A percentile compares a stretch with the other conserved stretches of the same genome.
phyloP scores from a whole-genome alignment of 2,329 filamentous ascomycete species.

The Knoxdaviesia proteae region DNA sequence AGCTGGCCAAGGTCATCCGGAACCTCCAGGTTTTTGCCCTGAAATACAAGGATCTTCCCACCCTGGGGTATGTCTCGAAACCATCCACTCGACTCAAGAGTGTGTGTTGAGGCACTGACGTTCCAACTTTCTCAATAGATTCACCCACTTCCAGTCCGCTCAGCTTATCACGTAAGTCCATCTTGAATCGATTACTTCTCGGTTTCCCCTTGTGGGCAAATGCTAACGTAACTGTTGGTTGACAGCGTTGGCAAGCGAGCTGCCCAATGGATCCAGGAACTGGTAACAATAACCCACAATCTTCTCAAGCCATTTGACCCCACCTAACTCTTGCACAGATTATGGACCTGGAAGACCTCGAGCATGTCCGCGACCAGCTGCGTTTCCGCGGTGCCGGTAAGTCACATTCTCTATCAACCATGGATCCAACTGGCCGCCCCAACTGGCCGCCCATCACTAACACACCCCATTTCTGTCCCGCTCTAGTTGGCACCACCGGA shows the following conservation, averaged over 20 bases:
- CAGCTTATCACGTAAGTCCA: constrained; percentile 16
- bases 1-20: constrained; percentile 57
- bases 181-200: not conserved
- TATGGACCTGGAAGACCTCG: constrained; percentile 48
- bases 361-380: constrained; percentile 45
- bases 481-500: constrained; percentile 33
- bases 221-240: not conserved
- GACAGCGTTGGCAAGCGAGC: constrained; percentile 47
- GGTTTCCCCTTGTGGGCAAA: not conserved
- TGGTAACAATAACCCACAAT: constrained; percentile 5
- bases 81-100: not conserved
- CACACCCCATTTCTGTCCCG: constrained; percentile 2
- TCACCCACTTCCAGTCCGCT: constrained; percentile 51
- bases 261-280: constrained; percentile 49
- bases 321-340: not conserved
- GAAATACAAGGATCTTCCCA: constrained; percentile 37
- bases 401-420: not conserved
- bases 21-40: constrained; percentile 55
- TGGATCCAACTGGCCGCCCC: not conserved
- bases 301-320: not conserved
- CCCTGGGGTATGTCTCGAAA: constrained; percentile 5
- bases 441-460: not conserved
- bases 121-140: constrained; percentile 13
- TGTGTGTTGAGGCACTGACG: not conserved
- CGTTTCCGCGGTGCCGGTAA: constrained; percentile 50